phyloP scores from a whole-genome alignment of 805 yeast species.

The Metschnikowia cubensis region DNA sequence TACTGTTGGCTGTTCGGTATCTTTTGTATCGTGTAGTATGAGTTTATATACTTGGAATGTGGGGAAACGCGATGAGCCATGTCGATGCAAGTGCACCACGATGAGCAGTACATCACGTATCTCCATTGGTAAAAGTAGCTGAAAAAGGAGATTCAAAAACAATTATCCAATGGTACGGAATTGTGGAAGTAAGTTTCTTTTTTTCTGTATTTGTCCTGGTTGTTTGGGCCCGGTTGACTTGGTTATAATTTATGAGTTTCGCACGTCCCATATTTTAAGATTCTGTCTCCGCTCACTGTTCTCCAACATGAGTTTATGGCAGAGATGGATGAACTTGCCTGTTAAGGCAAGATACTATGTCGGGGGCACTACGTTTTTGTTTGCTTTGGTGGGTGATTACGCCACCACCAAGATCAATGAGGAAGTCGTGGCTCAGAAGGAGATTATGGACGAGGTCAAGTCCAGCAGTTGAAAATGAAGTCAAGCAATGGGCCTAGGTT shows the following conservation, averaged over 20 bases:
- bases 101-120: not conserved
- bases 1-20: not conserved
- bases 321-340: constrained; percentile 40
- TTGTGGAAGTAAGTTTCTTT: too few species aligned
- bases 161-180: too few species aligned
- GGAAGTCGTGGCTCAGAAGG: constrained; percentile 33
- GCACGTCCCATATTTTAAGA: constrained; percentile 9
- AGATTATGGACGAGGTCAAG: constrained; percentile 24
- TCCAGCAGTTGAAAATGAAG: not conserved
- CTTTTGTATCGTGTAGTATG: too few species aligned
- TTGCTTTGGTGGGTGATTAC: constrained; percentile 40
- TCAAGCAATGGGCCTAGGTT: too few species aligned
- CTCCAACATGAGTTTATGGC: constrained; percentile 25
- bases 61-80: constrained; percentile 4
- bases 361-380: constrained; percentile 37
- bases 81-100: not conserved
- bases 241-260: not conserved
- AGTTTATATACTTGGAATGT: not conserved
- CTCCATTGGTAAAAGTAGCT: too few species aligned
- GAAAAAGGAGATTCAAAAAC: too few species aligned
- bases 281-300: not conserved
- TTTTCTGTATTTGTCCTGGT: too few species aligned
- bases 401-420: constrained; percentile 32
- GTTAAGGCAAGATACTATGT: constrained; percentile 38
- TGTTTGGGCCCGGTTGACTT: too few species aligned